Evolutionary conservation across 768 basidiomycete genomes (phyloP).

Genomic region (Dacryopinax primogenitus): DNA sequence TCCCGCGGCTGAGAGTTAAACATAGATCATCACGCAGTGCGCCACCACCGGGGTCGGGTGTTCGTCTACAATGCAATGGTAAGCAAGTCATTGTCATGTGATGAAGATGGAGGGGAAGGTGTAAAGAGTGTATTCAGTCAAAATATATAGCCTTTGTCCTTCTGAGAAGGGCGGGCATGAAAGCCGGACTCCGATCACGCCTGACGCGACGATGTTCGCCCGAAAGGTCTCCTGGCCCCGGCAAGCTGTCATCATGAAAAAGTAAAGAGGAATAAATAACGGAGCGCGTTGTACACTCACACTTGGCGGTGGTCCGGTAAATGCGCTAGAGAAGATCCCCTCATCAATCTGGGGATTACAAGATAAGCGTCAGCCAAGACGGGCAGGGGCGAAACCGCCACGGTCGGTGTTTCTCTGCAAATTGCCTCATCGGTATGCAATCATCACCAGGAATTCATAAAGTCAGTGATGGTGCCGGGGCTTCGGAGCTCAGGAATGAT

Average conservation of each 20-base stretch:
- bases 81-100: neutral
- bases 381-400: no score
- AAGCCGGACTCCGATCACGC: slow-evolving; percentile 3
- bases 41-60: neutral
- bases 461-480: no score
- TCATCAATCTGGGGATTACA: no score
- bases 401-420: no score
- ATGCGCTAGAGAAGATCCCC: no score
- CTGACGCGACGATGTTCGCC: slow-evolving; percentile 6
- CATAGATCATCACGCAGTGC: neutral
- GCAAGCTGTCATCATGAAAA: slow-evolving; percentile 3
- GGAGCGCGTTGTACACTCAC: neutral
- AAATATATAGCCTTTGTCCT: neutral
- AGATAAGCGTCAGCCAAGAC: no score
- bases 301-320: neutral
- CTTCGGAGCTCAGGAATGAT: no score
- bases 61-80: neutral
- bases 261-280: neutral
- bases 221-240: slow-evolving; percentile 8
- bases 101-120: neutral
- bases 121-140: neutral
- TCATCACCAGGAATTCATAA: no score
- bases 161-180: neutral
- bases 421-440: no score
- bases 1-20: neutral